Conservation (phyloP, 352 stramenopile genomes). For the Elongisporangium prolatum region DNA sequence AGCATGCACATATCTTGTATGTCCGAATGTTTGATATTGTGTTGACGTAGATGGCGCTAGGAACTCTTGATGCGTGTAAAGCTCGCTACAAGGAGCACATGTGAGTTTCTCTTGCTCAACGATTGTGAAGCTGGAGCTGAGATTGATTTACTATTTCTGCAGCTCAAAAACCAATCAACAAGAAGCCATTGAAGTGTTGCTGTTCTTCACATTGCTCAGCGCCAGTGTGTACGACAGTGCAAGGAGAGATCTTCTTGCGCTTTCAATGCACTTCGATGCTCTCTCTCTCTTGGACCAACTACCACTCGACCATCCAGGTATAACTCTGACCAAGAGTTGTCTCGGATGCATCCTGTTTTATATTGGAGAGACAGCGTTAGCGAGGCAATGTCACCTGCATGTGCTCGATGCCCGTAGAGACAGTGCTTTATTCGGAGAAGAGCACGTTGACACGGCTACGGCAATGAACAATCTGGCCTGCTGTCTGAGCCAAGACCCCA, state of each 20-base stretch:
- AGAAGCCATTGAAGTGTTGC: constrained; percentile 28
- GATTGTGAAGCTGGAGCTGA: neutral
- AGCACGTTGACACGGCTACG: constrained; percentile 57
- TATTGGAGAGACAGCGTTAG: constrained; percentile 34
- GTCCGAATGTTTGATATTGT: neutral
- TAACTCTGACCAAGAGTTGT: constrained; percentile 39
- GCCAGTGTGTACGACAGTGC: constrained; percentile 58
- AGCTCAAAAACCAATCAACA: neutral
- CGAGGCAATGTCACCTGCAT: constrained; percentile 48
- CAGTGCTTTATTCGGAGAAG: constrained; percentile 8
- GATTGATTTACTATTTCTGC: neutral
- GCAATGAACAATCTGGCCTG: constrained; percentile 75
- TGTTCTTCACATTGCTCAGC: constrained; percentile 50
- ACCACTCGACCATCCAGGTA: constrained; percentile 23
- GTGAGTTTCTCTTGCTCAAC: constrained; percentile 10
- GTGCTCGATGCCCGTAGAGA: constrained; percentile 35
- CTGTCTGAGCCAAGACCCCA: constrained; percentile 42
- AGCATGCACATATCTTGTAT: neutral
- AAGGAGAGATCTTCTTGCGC: constrained; percentile 34
- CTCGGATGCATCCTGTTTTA: constrained; percentile 60
- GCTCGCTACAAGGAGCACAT: constrained; percentile 25
- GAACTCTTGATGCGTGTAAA: constrained; percentile 37
- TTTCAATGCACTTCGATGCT: constrained; percentile 47
- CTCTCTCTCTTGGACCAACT: constrained; percentile 35
- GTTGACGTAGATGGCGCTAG: constrained; percentile 48